Percentiles rank a stretch among this genome's conserved stretches.
These are phyloP conservation scores for Aspergillus sclerotiicarbonarius DNA, from an alignment of 495 filamentous ascomycete species.

Conservation along the genomic window DNA sequence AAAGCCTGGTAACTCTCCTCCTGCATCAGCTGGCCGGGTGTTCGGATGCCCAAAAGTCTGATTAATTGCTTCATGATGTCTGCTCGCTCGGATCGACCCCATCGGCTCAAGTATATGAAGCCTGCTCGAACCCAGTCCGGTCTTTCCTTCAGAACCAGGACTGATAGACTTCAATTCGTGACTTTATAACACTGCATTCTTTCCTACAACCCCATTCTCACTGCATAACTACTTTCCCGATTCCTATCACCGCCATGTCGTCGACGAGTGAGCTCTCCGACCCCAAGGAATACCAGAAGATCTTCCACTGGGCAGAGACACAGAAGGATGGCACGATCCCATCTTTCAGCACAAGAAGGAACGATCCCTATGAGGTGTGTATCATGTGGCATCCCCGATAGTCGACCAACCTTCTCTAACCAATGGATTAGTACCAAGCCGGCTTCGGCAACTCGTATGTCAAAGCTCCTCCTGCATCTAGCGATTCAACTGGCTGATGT, in stretches of 20 bases:
- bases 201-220: background rate
- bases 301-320: slow-evolving; percentile 59
- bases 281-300: slow-evolving; percentile 51
- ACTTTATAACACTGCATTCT: background rate
- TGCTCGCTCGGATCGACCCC: background rate
- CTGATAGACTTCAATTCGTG: background rate
- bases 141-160: background rate
- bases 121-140: background rate
- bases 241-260: slow-evolving; percentile 23
- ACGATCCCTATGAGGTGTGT: slow-evolving; percentile 52
- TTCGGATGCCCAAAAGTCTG: background rate
- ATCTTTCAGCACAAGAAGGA: slow-evolving; percentile 47
- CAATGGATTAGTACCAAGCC: slow-evolving; percentile 44
- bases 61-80: background rate
- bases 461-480: slow-evolving; percentile 13
- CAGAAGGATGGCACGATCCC: slow-evolving; percentile 50
- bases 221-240: background rate
- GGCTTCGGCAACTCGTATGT: slow-evolving; percentile 55
- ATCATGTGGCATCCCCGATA: background rate
- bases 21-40: background rate
- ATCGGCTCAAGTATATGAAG: slow-evolving; percentile 9
- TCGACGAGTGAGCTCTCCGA: slow-evolving; percentile 27
- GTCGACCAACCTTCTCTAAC: slow-evolving; percentile 18
- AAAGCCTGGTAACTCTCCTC: background rate
- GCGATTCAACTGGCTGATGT: slow-evolving; percentile 29